These are phyloP conservation scores for Hippophae tibetana DNA, from an alignment of 306 rosid genomes.

Conservation along the genomic window DNA sequence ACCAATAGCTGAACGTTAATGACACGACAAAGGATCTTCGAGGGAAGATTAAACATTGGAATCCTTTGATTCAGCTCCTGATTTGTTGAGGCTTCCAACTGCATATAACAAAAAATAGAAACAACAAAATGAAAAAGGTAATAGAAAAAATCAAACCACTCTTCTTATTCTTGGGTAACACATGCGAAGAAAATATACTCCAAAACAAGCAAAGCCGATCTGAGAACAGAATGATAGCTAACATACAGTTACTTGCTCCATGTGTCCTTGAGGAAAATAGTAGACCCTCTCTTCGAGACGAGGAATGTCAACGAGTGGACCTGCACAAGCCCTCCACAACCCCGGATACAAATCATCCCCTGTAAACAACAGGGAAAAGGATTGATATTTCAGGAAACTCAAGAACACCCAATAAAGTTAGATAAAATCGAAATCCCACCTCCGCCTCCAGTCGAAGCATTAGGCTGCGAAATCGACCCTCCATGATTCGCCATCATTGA, in stretches of 20 bases:
- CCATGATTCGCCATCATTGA: conserved; percentile 58
- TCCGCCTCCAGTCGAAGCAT: conserved; percentile 48
- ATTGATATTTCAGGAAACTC: neutral
- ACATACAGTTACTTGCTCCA: conserved; percentile 66
- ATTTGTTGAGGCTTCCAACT: conserved; percentile 89
- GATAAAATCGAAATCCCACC: conserved; percentile 3
- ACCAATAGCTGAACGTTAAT: conserved; percentile 44
- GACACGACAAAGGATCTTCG: conserved; percentile 76
- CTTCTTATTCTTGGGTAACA: neutral
- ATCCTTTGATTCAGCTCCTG: conserved; percentile 69
- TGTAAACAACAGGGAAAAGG: conserved; percentile 4
- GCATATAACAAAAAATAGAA: conserved; percentile 9
- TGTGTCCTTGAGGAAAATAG: conserved; percentile 92
- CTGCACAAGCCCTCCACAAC: conserved; percentile 78
- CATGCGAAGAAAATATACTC: conserved; percentile 2
- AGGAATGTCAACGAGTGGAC: conserved; percentile 89
- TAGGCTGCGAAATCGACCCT: conserved; percentile 35
- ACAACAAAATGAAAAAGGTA: neutral
- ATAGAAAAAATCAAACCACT: too few species aligned
- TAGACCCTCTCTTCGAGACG: conserved; percentile 44
- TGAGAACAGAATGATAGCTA: conserved; percentile 2
- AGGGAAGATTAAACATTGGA: conserved; percentile 63
- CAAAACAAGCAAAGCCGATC: conserved; percentile 15
- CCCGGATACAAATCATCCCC: conserved; percentile 50
- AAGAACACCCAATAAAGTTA: neutral